Evolutionary conservation across 179 eudicot genomes (phyloP).

Genomic region (Actinidia arguta): DNA sequence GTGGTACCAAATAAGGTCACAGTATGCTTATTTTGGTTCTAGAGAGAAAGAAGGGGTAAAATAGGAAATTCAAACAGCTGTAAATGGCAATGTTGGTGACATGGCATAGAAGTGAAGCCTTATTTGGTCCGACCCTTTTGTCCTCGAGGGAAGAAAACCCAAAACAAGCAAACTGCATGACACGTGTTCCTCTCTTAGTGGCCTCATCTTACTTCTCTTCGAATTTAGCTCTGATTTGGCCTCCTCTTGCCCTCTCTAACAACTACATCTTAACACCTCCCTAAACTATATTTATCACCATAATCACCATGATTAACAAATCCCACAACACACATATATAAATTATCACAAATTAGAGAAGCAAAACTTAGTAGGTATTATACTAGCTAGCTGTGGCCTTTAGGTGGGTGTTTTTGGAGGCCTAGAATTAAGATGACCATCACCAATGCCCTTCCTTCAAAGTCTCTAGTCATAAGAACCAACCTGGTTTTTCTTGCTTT

Average conservation of each 20-base stretch:
- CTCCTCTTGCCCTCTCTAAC: constrained; percentile 21
- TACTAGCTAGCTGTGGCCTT: too few species aligned
- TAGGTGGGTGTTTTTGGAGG: not conserved
- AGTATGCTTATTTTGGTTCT: not conserved
- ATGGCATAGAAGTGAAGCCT: not conserved
- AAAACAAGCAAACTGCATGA: constrained; percentile 1
- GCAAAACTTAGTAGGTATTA: too few species aligned
- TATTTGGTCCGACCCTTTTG: constrained; percentile 25
- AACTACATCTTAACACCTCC: constrained; percentile 17
- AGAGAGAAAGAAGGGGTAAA: not conserved
- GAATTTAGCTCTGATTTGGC: constrained; percentile 24
- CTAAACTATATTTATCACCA: not conserved
- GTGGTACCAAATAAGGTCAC: too few species aligned
- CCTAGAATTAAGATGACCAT: not conserved
- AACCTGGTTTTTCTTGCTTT: constrained; percentile 72
- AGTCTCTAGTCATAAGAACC: constrained; percentile 68
- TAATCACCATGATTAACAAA: not conserved
- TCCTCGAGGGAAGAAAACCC: constrained; percentile 35
- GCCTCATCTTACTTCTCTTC: constrained; percentile 22
- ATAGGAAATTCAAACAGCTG: not conserved
- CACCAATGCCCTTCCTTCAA: constrained; percentile 55
- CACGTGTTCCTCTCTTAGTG: constrained; percentile 41
- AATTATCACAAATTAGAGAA: not conserved
- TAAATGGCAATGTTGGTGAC: not conserved
- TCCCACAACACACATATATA: not conserved